Conservation (phyloP, 2,329 filamentous ascomycete species). For the Hypoxylon sp. region DNA sequence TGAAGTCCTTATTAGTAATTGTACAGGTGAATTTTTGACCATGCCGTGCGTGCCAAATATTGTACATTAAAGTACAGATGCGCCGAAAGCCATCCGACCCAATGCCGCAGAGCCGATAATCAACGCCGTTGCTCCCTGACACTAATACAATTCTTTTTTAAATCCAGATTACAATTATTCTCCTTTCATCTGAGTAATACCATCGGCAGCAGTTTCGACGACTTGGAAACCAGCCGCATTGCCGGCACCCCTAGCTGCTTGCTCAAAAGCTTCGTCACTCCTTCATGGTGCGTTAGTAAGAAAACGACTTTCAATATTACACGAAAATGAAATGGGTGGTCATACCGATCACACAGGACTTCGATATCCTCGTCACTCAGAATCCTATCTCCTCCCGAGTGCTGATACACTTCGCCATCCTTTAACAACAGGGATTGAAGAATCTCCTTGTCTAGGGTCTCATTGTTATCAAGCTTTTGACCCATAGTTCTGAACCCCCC, state of each 20-base stretch:
- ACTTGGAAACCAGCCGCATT: conserved; percentile 80
- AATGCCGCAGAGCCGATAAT: conserved; percentile 9
- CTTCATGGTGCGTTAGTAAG: conserved; percentile 51
- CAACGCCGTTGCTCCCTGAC: conserved; percentile 26
- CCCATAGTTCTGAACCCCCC: conserved; percentile 82
- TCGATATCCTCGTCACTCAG: conserved; percentile 83
- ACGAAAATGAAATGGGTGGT: neutral
- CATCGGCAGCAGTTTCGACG: conserved; percentile 79
- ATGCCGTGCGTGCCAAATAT: conserved; percentile 18
- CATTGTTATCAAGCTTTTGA: conserved; percentile 70
- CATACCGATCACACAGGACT: conserved; percentile 80
- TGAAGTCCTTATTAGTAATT: conserved; percentile 17
- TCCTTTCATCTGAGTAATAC: conserved; percentile 60
- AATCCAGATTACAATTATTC: conserved; percentile 15
- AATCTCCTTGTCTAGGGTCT: conserved; percentile 72
- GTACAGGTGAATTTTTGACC: neutral
- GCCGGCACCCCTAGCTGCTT: conserved; percentile 84
- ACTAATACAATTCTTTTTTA: conserved; percentile 6
- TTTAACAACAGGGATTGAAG: conserved; percentile 75
- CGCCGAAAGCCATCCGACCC: neutral
- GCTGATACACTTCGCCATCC: conserved; percentile 77
- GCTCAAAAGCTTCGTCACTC: conserved; percentile 73
- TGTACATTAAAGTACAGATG: conserved; percentile 2
- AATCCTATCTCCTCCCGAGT: conserved; percentile 74
- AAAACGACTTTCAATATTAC: neutral